A percentile compares a stretch with the other conserved stretches of the same genome.
Conservation (phyloP, 192 early-diverging fungal species). For the Spinellus fusiger region DNA sequence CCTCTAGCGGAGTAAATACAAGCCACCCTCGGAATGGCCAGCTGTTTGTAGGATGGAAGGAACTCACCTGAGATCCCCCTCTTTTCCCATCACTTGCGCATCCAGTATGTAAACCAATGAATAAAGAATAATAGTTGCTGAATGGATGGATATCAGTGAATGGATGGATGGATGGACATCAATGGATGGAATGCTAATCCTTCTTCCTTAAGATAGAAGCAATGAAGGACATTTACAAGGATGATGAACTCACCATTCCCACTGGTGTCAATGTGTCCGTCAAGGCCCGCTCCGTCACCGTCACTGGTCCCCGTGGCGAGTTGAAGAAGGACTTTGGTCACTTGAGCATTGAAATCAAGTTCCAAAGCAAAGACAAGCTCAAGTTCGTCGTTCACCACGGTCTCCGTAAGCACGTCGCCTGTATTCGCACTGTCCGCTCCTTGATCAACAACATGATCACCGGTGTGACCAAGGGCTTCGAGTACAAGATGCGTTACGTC, state of each 20-base stretch:
- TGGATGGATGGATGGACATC: constrained; percentile 19
- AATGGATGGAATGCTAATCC: neutral
- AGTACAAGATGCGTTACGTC: constrained; percentile 99
- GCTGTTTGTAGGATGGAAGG: neutral
- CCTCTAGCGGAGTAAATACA: neutral
- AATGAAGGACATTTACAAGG: constrained; percentile 89
- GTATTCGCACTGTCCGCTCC: constrained; percentile 95
- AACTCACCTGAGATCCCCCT: constrained; percentile 4
- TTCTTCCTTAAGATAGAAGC: neutral
- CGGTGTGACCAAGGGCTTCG: constrained; percentile 96
- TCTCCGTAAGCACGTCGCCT: constrained; percentile 94
- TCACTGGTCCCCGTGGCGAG: constrained; percentile 88
- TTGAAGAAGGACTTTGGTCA: constrained; percentile 89
- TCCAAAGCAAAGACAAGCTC: constrained; percentile 62
- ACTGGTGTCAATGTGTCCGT: constrained; percentile 77
- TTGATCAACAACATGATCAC: constrained; percentile 97
- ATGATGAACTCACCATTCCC: constrained; percentile 86
- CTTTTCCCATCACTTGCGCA: constrained; percentile 18
- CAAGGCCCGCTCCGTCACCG: constrained; percentile 84
- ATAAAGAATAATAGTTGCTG: neutral
- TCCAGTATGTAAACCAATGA: constrained; percentile 7
- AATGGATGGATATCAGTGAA: neutral
- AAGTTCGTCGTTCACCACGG: constrained; percentile 92
- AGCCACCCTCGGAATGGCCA: neutral
- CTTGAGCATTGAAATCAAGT: constrained; percentile 87